Conservation (phyloP, 805 yeast genomes). For the Vanderwaltozyma tropicalis region DNA sequence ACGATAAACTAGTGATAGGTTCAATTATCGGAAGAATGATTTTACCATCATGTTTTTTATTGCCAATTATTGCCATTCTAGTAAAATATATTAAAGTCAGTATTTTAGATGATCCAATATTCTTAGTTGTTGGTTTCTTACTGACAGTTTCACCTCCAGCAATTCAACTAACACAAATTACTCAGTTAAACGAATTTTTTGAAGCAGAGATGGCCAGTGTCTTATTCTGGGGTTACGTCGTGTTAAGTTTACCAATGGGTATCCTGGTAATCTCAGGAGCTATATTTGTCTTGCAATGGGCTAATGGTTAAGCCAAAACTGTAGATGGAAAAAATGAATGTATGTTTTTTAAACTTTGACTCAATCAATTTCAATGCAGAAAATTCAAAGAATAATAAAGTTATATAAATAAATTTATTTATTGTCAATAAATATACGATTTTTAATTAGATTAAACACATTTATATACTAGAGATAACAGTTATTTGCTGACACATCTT, state of each 20-base stretch:
- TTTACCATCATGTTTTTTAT: constrained; percentile 53
- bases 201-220: constrained; percentile 80
- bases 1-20: constrained; percentile 53
- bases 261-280: constrained; percentile 61
- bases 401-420: too few relatives aligned
- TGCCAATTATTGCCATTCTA: constrained; percentile 55
- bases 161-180: constrained; percentile 70
- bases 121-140: constrained; percentile 63
- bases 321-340: too few relatives aligned
- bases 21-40: constrained; percentile 71
- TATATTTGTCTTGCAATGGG: constrained; percentile 38
- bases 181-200: constrained; percentile 63
- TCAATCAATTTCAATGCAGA: not conserved
- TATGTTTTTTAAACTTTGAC: not conserved
- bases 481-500: too few relatives aligned
- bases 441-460: too few relatives aligned
- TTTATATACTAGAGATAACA: too few relatives aligned
- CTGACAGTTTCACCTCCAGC: constrained; percentile 77
- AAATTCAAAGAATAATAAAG: not conserved
- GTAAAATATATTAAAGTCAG: constrained; percentile 57
- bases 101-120: constrained; percentile 72
- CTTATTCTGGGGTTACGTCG: constrained; percentile 72
- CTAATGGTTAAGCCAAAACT: constrained; percentile 17
- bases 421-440: too few relatives aligned
- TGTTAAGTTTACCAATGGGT: constrained; percentile 66